These are phyloP conservation scores for Solanum aculeatissimum DNA, from an alignment of 305 asterid genomes.

Conservation along the genomic window DNA sequence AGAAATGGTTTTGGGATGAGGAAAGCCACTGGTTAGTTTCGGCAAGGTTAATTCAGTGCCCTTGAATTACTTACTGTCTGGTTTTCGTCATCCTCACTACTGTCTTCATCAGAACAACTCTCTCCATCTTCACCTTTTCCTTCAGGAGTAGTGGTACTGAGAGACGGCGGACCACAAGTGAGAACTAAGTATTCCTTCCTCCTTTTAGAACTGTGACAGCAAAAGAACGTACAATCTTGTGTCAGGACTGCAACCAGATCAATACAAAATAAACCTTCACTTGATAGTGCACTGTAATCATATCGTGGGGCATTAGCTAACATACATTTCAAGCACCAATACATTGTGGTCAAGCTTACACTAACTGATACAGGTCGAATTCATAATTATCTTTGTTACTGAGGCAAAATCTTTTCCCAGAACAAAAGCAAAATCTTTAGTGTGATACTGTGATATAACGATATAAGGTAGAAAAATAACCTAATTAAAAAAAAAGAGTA, in stretches of 20 bases:
- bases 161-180: slow-evolving; percentile 73
- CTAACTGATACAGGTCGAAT: background rate
- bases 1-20: background rate
- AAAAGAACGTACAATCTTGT: background rate
- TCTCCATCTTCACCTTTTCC: slow-evolving; percentile 72
- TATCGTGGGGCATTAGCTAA: background rate
- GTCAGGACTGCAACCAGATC: background rate
- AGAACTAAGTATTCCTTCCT: slow-evolving; percentile 92
- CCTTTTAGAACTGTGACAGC: slow-evolving; percentile 51
- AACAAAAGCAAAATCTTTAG: background rate
- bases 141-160: slow-evolving; percentile 39
- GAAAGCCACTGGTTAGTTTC: background rate
- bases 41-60: background rate
- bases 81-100: slow-evolving; percentile 70
- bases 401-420: background rate
- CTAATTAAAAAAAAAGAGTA: background rate
- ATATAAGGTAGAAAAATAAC: background rate
- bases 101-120: slow-evolving; percentile 57
- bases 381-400: background rate
- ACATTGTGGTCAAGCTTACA: background rate
- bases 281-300: background rate
- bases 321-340: background rate
- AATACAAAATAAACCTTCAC: background rate
- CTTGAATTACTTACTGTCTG: slow-evolving; percentile 37
- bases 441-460: background rate